Evolutionary conservation across 257 asterid genomes (phyloP).

Genomic region (Avicennia marina): DNA sequence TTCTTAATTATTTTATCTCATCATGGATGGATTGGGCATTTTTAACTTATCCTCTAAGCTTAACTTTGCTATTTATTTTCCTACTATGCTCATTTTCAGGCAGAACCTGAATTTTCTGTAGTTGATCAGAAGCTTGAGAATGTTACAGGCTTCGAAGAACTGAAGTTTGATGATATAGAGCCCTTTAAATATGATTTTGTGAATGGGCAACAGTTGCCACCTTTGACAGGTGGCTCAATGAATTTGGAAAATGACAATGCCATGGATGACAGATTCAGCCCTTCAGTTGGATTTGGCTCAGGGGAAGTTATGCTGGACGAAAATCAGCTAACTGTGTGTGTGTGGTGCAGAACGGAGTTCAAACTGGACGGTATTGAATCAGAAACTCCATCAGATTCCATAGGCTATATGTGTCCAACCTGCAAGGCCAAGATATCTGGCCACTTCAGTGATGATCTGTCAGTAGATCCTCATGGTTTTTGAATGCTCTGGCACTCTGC

Average conservation of each 20-base stretch:
- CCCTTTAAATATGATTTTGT: conserved; percentile 53
- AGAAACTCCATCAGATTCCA: conserved; percentile 81
- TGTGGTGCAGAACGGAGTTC: conserved; percentile 95
- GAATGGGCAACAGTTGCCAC: conserved; percentile 46
- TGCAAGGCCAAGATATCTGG: conserved; percentile 94
- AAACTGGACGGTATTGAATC: conserved; percentile 69
- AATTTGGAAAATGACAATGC: conserved; percentile 42
- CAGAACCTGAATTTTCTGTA: conserved; percentile 37
- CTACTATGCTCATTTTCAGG: conserved; percentile 37
- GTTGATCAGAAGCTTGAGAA: conserved; percentile 58
- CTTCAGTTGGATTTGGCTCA: conserved; percentile 53
- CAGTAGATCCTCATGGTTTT: conserved; percentile 47
- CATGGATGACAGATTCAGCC: conserved; percentile 48
- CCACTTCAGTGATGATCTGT: conserved; percentile 60
- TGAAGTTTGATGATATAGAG: conserved; percentile 76
- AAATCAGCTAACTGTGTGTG: conserved; percentile 76
- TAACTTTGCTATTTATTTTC: not conserved
- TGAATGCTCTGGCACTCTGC: conserved; percentile 25
- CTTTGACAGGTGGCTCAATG: conserved; percentile 51
- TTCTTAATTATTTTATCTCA: too few species aligned
- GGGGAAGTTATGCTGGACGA: conserved; percentile 47
- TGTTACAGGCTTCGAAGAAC: conserved; percentile 69
- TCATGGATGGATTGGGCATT: not conserved
- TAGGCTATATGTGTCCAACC: conserved; percentile 95
- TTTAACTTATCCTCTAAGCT: not conserved